phyloP scores from a whole-genome alignment of 495 filamentous ascomycete species.

The Aspergillus affinis region DNA sequence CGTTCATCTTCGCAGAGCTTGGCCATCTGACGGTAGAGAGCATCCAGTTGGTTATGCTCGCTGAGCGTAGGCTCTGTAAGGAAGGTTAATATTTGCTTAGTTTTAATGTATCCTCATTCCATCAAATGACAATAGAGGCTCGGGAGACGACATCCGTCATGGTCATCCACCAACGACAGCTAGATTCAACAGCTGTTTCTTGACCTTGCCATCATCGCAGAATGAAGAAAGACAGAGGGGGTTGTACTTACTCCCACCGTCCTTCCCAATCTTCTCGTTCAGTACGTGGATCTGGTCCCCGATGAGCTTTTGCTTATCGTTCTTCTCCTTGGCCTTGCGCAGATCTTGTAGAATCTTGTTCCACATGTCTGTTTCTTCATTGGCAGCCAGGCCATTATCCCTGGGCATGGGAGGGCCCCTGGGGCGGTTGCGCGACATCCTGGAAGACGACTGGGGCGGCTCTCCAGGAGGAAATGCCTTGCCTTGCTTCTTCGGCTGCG shows the following conservation, averaged over 20 bases:
- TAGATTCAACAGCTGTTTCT: background rate
- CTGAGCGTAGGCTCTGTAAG: slow-evolving; percentile 36
- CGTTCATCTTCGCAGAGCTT: slow-evolving; percentile 63
- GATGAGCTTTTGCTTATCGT: slow-evolving; percentile 52
- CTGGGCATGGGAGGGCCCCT: slow-evolving; percentile 38
- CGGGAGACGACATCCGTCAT: background rate
- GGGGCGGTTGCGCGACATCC: slow-evolving; percentile 49
- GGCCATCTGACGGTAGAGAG: slow-evolving; percentile 61
- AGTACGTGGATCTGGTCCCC: slow-evolving; percentile 54
- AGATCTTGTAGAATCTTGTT: slow-evolving; percentile 59
- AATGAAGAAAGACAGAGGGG: background rate
- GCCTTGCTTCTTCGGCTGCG: background rate
- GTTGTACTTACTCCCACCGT: slow-evolving; percentile 43
- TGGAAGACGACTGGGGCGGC: slow-evolving; percentile 5
- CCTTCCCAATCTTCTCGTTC: slow-evolving; percentile 48
- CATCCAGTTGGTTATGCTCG: slow-evolving; percentile 53
- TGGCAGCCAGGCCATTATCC: slow-evolving; percentile 50
- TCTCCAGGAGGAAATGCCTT: slow-evolving; percentile 1
- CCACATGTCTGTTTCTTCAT: slow-evolving; percentile 67
- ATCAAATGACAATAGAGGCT: no score
- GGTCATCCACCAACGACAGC: background rate
- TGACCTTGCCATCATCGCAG: background rate
- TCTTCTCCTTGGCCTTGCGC: slow-evolving; percentile 60
- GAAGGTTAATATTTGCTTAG: slow-evolving; percentile 16
- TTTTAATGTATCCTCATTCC: background rate